These are phyloP conservation scores for Kalmusia sp. DNA, from an alignment of 2,329 filamentous ascomycete genomes.

Conservation along the genomic window DNA sequence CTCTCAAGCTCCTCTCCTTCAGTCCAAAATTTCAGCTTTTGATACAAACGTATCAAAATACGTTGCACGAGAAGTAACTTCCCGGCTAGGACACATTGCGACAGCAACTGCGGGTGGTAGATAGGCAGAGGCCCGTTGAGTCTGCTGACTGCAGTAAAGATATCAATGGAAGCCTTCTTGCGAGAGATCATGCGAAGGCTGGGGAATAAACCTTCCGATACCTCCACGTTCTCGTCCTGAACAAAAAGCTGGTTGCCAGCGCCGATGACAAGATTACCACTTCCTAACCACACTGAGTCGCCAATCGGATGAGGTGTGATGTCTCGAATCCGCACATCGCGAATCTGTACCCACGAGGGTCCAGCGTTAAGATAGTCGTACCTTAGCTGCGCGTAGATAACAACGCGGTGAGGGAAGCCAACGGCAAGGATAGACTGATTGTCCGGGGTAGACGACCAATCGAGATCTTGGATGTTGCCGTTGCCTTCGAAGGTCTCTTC, in stretches of 20 bases:
- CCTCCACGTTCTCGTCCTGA: conserved; percentile 76
- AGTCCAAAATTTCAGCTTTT: conserved; percentile 80
- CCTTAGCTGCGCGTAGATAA: conserved; percentile 84
- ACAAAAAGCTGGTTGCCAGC: conserved; percentile 91
- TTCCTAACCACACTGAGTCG: conserved; percentile 88
- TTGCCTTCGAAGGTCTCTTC: conserved; percentile 75
- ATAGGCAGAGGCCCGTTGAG: conserved; percentile 87
- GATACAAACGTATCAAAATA: conserved; percentile 75
- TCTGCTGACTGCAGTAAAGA: conserved; percentile 82
- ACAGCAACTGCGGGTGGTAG: conserved; percentile 90
- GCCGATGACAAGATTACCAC: conserved; percentile 85
- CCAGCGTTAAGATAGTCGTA: conserved; percentile 90
- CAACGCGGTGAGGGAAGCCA: conserved; percentile 86
- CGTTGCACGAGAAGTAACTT: conserved; percentile 75
- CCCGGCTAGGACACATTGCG: conserved; percentile 83
- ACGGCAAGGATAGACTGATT: conserved; percentile 88
- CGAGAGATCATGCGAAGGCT: conserved; percentile 59
- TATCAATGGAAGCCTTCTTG: conserved; percentile 64
- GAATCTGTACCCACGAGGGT: conserved; percentile 86
- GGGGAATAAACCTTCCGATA: conserved; percentile 66
- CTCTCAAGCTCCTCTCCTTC: conserved; percentile 82
- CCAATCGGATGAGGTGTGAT: conserved; percentile 89
- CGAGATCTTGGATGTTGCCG: conserved; percentile 82
- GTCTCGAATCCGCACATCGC: conserved; percentile 81
- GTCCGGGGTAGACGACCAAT: conserved; percentile 93